Evolutionary conservation across 306 rosid genomes (phyloP), one percentile per base, ranked within the genome.

Genomic region (Lathyrus tuberosus): DNA sequence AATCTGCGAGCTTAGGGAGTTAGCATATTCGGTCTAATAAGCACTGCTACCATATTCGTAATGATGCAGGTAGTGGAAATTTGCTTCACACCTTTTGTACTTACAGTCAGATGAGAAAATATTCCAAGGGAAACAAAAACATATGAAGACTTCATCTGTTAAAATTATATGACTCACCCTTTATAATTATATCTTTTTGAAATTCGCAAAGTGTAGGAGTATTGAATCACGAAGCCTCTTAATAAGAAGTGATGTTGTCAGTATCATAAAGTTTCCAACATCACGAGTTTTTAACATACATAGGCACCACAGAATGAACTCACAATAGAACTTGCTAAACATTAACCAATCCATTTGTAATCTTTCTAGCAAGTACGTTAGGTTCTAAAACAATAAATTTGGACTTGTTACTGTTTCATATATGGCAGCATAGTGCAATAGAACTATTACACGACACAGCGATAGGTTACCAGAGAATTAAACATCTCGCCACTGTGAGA

Each of bases 361-460:
- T 17, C 60, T 67, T 46, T 46, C 26, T n/a, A 22, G 37, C 26
- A 26, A 63, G 22, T 28, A 64, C 17, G 49, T 30, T 43, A n/a
- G 54, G 62, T 42, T 26, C 46, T 6, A 41, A 69, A 62, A 52
- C 70, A 67, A 43, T 13, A 5, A 63, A 31, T 60, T 6, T 26
- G 26, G 44, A 43, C 7, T 53, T 60, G 31, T 49, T 26, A 41
- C 4, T 10, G 42, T 52, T 44, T 70, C 44, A 67, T 15, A 42
- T 6, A 35, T 49, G 28, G 61, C 33, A 59, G 49, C 71, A 69
- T 20, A 30, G 10, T 59, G 46, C 1, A 22, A 62, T 4, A 5
- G 10, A 72, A 69, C 57, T 11, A 70, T 63, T 46, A 83, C 49
- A 63, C 65, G 0, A 84, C 81, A 37, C 78, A 79, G 5, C n/a